Percentiles rank a stretch among this genome's conserved stretches.
Evolutionary conservation across 495 filamentous ascomycete species (phyloP).

Genomic region (Hyphodiscus hymeniophilus): DNA sequence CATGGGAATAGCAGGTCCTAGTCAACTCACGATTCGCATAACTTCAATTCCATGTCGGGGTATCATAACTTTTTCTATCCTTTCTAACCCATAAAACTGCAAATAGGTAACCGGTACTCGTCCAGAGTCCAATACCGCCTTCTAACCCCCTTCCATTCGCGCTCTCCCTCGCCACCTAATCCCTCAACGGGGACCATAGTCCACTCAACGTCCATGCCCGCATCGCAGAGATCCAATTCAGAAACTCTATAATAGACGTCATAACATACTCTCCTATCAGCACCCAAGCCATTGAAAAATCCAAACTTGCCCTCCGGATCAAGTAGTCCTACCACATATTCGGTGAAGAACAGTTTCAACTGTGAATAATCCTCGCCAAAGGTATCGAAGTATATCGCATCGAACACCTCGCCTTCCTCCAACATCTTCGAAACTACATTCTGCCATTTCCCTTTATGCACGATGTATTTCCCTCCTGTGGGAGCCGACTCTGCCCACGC

Average conservation of each 20-base stretch:
- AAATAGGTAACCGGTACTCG: constrained; percentile 60
- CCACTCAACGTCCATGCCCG: constrained; percentile 86
- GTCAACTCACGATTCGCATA: not conserved
- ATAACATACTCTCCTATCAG: constrained; percentile 85
- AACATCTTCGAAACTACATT: constrained; percentile 67
- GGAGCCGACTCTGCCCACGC: constrained; percentile 35
- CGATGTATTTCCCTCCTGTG: constrained; percentile 32
- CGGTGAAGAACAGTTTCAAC: constrained; percentile 79
- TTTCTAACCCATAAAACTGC: constrained; percentile 27
- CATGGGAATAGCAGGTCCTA: too few relatives aligned
- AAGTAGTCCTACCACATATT: constrained; percentile 73
- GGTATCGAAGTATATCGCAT: constrained; percentile 96
- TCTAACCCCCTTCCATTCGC: constrained; percentile 77
- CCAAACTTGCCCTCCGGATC: constrained; percentile 69
- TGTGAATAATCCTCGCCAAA: constrained; percentile 89
- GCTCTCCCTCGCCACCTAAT: constrained; percentile 38
- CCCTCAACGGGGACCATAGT: constrained; percentile 53
- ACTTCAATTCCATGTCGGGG: not conserved
- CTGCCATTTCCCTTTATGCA: constrained; percentile 67
- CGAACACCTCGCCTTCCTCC: constrained; percentile 61
- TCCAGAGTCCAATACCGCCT: constrained; percentile 83
- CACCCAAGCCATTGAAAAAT: constrained; percentile 94
- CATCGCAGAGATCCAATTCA: constrained; percentile 87
- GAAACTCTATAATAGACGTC: constrained; percentile 92
- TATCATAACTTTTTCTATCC: constrained; percentile 11